phyloP scores from a whole-genome alignment of 805 yeast species.

The Ogataea dorogensis region DNA sequence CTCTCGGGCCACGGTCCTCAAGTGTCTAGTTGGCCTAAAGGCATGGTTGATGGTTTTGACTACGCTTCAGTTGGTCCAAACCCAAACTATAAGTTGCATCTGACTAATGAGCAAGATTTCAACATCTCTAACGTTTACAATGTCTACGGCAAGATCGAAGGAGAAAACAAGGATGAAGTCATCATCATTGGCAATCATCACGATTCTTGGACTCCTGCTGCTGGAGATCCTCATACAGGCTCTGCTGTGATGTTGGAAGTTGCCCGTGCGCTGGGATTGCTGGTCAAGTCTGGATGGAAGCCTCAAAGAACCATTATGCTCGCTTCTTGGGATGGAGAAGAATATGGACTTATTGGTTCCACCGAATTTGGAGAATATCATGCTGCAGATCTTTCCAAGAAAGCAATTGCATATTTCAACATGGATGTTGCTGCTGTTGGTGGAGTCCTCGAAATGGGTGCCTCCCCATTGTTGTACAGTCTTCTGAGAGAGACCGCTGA shows the following conservation, averaged over 20 bases:
- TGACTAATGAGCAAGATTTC: constrained; percentile 61
- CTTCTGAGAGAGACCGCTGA: constrained; percentile 45
- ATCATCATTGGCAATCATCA: constrained; percentile 73
- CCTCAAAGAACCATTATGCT: constrained; percentile 69
- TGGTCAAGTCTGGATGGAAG: constrained; percentile 60
- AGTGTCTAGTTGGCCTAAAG: constrained; percentile 31
- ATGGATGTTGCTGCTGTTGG: constrained; percentile 68
- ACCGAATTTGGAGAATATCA: constrained; percentile 75
- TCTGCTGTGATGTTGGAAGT: constrained; percentile 64
- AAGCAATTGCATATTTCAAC: constrained; percentile 66
- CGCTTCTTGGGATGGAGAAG: constrained; percentile 83
- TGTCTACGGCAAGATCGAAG: constrained; percentile 60
- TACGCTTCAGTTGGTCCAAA: constrained; percentile 36
- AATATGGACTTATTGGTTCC: constrained; percentile 69
- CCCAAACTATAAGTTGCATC: constrained; percentile 43
- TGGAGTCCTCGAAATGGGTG: constrained; percentile 44
- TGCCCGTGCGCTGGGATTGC: constrained; percentile 54
- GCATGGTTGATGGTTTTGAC: constrained; percentile 37
- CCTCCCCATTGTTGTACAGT: constrained; percentile 59
- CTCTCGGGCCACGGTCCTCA: constrained; percentile 57
- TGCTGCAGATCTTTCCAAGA: constrained; percentile 42
- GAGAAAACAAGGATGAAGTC: constrained; percentile 51
- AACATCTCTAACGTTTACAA: constrained; percentile 61
- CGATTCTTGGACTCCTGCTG: constrained; percentile 80
- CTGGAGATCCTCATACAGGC: constrained; percentile 78